These are phyloP conservation scores for Acanthamoeba sp. DNA, from an alignment of 208 protist genomes.

Conservation along the genomic window DNA sequence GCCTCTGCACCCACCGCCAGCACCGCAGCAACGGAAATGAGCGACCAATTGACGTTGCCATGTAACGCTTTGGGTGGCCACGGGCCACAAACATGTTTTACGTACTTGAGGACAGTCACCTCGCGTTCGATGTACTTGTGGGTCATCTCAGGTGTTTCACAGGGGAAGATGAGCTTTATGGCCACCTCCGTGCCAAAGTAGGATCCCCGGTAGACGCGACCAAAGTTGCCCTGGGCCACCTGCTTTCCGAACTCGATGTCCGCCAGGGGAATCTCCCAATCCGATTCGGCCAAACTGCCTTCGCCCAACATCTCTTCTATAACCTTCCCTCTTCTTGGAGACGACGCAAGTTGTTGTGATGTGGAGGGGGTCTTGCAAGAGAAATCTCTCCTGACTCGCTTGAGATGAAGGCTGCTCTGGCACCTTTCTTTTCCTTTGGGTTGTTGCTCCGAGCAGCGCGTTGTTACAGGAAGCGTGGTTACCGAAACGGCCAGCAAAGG, in stretches of 20 bases:
- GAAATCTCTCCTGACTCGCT: too few relatives aligned
- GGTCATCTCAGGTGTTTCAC: background rate
- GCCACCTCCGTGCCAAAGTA: conserved; percentile 55
- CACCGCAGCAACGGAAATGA: background rate
- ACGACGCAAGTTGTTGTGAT: too few relatives aligned
- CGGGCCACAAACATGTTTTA: background rate
- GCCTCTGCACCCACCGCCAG: background rate
- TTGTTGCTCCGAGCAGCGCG: too few relatives aligned
- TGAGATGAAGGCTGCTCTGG: too few relatives aligned
- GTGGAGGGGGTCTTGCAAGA: too few relatives aligned
- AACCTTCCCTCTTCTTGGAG: too few relatives aligned
- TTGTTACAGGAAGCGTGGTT: too few relatives aligned
- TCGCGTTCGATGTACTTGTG: conserved; percentile 23
- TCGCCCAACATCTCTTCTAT: background rate
- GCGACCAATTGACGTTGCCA: background rate
- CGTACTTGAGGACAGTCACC: conserved; percentile 22
- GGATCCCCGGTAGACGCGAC: background rate
- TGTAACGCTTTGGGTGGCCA: background rate
- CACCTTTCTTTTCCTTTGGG: too few relatives aligned
- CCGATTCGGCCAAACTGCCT: background rate
- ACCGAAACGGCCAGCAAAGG: too few relatives aligned
- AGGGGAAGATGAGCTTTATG: conserved; percentile 20
- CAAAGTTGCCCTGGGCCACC: conserved; percentile 3
- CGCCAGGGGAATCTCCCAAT: background rate
- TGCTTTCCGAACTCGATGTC: conserved; percentile 10